Evolutionary conservation across 2,329 filamentous ascomycete species (phyloP).

Genomic region (Drechslera avenae): DNA sequence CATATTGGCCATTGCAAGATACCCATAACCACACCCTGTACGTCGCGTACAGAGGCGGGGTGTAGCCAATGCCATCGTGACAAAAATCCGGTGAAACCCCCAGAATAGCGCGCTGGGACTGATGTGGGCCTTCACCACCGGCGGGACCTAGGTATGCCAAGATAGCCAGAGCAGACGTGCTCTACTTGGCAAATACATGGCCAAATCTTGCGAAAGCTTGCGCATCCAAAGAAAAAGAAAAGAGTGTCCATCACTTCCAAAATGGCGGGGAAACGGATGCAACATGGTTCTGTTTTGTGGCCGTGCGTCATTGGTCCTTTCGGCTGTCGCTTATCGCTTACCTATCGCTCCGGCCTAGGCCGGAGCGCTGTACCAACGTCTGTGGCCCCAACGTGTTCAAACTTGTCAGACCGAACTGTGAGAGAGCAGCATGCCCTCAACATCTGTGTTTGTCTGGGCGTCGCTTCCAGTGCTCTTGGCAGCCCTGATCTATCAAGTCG

Average conservation of each 20-base stretch:
- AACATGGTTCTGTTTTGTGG: background rate
- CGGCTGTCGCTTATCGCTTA: constrained; percentile 1
- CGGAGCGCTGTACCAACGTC: background rate
- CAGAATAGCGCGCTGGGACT: background rate
- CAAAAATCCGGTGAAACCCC: background rate
- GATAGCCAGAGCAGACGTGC: background rate
- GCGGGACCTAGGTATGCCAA: background rate
- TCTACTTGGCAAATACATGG: background rate
- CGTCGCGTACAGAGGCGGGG: background rate
- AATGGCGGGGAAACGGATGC: no score
- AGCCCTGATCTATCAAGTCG: constrained; percentile 38
- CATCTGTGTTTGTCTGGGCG: constrained; percentile 27
- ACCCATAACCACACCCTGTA: background rate
- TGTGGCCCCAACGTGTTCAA: background rate
- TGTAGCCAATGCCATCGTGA: background rate
- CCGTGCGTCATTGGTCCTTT: constrained; percentile 1
- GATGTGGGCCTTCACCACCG: background rate
- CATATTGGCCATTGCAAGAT: background rate
- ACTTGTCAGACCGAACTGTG: constrained; percentile 1
- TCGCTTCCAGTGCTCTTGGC: constrained; percentile 35
- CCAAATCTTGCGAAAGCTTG: background rate
- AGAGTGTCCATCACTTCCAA: background rate
- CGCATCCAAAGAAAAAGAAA: background rate
- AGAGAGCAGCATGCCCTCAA: constrained; percentile 25
- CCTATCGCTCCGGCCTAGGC: constrained; percentile 2